These are phyloP conservation scores for Globisporangium parvum DNA, from an alignment of 352 stramenopile species.

Conservation along the genomic window DNA sequence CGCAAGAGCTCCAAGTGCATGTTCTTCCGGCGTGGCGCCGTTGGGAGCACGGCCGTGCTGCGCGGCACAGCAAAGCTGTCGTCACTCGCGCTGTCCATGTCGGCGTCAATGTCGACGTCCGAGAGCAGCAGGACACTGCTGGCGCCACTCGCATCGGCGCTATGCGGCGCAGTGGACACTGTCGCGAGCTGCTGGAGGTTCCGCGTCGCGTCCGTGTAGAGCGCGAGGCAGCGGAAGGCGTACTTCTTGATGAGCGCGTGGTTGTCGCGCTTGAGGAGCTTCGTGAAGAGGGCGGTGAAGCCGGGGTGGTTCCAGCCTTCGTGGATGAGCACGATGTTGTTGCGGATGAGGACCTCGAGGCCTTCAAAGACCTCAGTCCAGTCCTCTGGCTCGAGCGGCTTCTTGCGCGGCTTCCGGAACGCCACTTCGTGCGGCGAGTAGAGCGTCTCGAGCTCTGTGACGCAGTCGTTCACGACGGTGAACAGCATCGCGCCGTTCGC, in stretches of 20 bases:
- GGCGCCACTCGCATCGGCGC: slow-evolving; percentile 11
- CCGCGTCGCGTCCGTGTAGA: slow-evolving; percentile 76
- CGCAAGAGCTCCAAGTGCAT: slow-evolving; percentile 72
- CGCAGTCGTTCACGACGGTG: slow-evolving; percentile 71
- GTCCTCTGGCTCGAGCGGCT: slow-evolving; percentile 79
- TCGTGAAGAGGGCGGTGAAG: slow-evolving; percentile 78
- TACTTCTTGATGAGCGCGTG: slow-evolving; percentile 89
- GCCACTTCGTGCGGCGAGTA: slow-evolving; percentile 78
- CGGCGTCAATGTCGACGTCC: slow-evolving; percentile 37
- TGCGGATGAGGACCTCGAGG: slow-evolving; percentile 73
- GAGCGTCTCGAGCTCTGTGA: slow-evolving; percentile 77
- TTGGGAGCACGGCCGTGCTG: slow-evolving; percentile 30
- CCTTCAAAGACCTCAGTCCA: slow-evolving; percentile 88
- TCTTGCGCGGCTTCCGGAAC: slow-evolving; percentile 78
- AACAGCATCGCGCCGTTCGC: slow-evolving; percentile 70
- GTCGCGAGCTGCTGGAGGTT: slow-evolving; percentile 58
- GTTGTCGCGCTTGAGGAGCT: slow-evolving; percentile 82
- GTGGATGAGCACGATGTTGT: slow-evolving; percentile 57
- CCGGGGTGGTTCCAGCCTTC: slow-evolving; percentile 81
- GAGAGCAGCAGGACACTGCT: slow-evolving; percentile 38
- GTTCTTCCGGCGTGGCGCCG: slow-evolving; percentile 38
- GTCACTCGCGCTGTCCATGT: slow-evolving; percentile 20
- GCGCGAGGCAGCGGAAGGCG: slow-evolving; percentile 75
- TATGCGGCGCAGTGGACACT: slow-evolving; percentile 23
- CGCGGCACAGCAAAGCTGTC: slow-evolving; percentile 13